Percentiles rank a stretch among this genome's conserved stretches.
Conservation (phyloP, 2,329 filamentous ascomycete genomes). For the Eurotiales sp. region DNA sequence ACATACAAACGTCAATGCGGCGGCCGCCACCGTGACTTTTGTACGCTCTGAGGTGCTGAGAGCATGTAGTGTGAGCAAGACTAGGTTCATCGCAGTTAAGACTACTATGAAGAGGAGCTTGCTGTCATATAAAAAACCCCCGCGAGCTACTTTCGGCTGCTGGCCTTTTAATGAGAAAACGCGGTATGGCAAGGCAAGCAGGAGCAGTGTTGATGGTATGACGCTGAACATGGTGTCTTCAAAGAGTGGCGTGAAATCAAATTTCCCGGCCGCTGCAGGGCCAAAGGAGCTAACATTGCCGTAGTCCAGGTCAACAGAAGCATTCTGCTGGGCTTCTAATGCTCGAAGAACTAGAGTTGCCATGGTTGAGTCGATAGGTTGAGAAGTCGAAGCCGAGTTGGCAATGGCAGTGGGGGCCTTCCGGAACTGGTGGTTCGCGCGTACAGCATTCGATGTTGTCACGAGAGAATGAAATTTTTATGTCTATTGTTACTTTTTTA, state of each 20-base stretch:
- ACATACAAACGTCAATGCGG: slow-evolving; percentile 25
- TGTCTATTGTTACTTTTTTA: too few species aligned
- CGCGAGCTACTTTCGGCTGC: slow-evolving; percentile 5
- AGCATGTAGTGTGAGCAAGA: slow-evolving; percentile 6
- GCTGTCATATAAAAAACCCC: slow-evolving; percentile 7
- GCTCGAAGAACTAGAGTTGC: background rate
- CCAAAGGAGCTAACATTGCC: slow-evolving; percentile 6
- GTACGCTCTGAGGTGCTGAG: slow-evolving; percentile 5
- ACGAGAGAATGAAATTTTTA: too few species aligned
- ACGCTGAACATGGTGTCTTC: slow-evolving; percentile 10
- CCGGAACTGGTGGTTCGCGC: background rate
- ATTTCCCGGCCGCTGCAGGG: background rate
- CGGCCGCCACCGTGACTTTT: slow-evolving; percentile 19
- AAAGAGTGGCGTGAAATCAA: slow-evolving; percentile 13
- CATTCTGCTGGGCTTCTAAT: slow-evolving; percentile 1
- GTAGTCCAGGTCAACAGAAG: background rate
- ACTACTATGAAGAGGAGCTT: slow-evolving; percentile 7
- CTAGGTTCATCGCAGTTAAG: slow-evolving; percentile 11
- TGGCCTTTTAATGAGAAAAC: background rate
- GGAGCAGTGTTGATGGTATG: slow-evolving; percentile 6
- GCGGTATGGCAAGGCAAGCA: slow-evolving; percentile 10
- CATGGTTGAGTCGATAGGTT: too few species aligned
- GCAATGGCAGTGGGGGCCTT: background rate
- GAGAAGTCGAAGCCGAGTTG: background rate
- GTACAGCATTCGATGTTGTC: too few species aligned